Evolutionary conservation across 495 filamentous ascomycete species (phyloP).

Genomic region (Neurospora tetrasperma): DNA sequence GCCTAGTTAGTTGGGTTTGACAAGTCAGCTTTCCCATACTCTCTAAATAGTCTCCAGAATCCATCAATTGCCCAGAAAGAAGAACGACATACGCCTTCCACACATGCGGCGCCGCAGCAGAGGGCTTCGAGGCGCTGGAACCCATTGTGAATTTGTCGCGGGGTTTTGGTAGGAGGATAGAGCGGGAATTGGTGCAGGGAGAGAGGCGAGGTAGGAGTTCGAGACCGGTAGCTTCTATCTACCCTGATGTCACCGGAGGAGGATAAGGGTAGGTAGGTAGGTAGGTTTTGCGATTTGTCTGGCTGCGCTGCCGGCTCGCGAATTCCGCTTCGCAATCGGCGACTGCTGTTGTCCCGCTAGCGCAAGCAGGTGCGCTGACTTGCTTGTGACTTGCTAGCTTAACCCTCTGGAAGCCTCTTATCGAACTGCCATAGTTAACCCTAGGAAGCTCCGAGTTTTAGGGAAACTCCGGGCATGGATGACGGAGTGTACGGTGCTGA

Average conservation of each 20-base stretch:
- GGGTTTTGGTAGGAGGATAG: background rate
- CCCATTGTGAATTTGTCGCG: constrained; percentile 28
- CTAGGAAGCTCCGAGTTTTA: background rate
- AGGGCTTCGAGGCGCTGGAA: constrained; percentile 39
- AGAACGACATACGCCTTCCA: constrained; percentile 37
- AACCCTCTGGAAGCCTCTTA: background rate
- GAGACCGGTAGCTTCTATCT: background rate
- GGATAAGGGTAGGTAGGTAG: background rate
- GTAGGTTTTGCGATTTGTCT: background rate
- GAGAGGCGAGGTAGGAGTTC: background rate
- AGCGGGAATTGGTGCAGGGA: background rate
- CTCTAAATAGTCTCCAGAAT: background rate
- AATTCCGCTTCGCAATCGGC: background rate
- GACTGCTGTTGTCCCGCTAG: background rate
- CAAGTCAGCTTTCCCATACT: background rate
- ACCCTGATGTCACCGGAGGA: constrained; percentile 1
- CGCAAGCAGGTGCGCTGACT: background rate
- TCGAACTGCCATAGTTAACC: background rate
- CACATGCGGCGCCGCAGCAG: constrained; percentile 29
- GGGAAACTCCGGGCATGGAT: background rate
- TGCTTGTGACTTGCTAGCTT: background rate
- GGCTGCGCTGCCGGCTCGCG: background rate
- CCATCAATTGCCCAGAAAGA: background rate
- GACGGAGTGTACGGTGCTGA: background rate
- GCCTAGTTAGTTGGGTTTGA: constrained; percentile 37